phyloP scores from a whole-genome alignment of 2,329 filamentous ascomycete species.

The Epicoccum sorghinum region DNA sequence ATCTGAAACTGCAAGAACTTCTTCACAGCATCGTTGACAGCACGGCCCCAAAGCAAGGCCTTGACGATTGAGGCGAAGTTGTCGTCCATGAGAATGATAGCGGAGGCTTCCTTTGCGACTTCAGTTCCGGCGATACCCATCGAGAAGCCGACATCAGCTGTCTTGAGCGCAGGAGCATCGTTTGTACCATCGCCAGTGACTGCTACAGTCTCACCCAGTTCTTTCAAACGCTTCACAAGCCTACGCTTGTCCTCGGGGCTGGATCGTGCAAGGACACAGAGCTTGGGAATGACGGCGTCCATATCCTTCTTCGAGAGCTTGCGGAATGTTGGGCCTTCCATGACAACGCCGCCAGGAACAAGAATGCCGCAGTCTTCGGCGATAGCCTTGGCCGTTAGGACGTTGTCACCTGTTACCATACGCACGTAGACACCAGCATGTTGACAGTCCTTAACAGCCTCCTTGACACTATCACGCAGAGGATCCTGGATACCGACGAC shows the following conservation, averaged over 20 bases:
- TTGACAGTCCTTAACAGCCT: constrained; percentile 76
- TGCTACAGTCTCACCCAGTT: constrained; percentile 76
- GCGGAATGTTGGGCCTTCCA: constrained; percentile 80
- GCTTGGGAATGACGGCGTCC: constrained; percentile 63
- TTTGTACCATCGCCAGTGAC: constrained; percentile 86
- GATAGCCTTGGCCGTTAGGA: constrained; percentile 78
- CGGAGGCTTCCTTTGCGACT: constrained; percentile 83
- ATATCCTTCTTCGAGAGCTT: constrained; percentile 68
- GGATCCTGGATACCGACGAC: constrained; percentile 84
- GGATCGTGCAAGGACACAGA: constrained; percentile 72
- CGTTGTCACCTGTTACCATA: constrained; percentile 87
- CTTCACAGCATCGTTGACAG: constrained; percentile 52
- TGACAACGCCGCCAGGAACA: constrained; percentile 70
- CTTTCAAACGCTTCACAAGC: constrained; percentile 68
- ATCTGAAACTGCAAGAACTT: constrained; percentile 67
- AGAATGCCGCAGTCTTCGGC: constrained; percentile 80
- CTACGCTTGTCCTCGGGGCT: constrained; percentile 73
- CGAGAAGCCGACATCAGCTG: constrained; percentile 82
- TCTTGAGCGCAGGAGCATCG: constrained; percentile 80
- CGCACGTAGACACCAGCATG: constrained; percentile 78
- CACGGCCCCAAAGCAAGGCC: constrained; percentile 75
- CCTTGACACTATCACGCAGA: constrained; percentile 73
- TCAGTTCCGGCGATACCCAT: constrained; percentile 86
- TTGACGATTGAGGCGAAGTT: constrained; percentile 88
- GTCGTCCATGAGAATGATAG: constrained; percentile 86